Evolutionary conservation across 345 rosid species (phyloP).

Genomic region (Acer saccharum): DNA sequence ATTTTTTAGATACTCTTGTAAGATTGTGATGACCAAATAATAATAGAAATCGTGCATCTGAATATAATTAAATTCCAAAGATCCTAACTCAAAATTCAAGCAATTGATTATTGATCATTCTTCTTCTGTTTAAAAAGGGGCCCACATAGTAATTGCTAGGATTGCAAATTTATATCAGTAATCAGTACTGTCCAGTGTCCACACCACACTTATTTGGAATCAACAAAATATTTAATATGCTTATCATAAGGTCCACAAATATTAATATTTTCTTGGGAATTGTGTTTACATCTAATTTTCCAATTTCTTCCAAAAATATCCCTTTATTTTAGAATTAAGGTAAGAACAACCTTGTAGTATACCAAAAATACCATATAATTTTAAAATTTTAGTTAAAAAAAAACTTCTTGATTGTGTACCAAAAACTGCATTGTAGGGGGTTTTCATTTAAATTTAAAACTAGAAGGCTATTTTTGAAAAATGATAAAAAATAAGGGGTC

Average conservation of each 20-base stretch:
- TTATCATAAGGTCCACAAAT: not conserved
- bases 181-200: too few species aligned
- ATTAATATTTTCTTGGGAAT: constrained; percentile 2
- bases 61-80: not conserved
- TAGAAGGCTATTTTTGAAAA: too few species aligned
- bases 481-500: too few species aligned
- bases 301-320: not conserved
- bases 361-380: too few species aligned
- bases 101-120: constrained; percentile 1
- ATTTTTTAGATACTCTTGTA: not conserved
- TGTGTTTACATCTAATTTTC: not conserved
- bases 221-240: not conserved
- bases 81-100: not conserved
- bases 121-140: not conserved
- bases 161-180: not conserved
- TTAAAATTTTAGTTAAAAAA: too few species aligned
- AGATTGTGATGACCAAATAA: not conserved
- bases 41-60: not conserved
- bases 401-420: too few species aligned
- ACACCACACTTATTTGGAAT: not conserved
- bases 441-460: too few species aligned
- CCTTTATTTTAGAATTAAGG: too few species aligned
- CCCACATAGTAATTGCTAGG: not conserved
- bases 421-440: too few species aligned
- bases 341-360: too few species aligned